Evolutionary conservation across 192 early-diverging fungal genomes (phyloP).

Genomic region (Blastocladiella britannica): DNA sequence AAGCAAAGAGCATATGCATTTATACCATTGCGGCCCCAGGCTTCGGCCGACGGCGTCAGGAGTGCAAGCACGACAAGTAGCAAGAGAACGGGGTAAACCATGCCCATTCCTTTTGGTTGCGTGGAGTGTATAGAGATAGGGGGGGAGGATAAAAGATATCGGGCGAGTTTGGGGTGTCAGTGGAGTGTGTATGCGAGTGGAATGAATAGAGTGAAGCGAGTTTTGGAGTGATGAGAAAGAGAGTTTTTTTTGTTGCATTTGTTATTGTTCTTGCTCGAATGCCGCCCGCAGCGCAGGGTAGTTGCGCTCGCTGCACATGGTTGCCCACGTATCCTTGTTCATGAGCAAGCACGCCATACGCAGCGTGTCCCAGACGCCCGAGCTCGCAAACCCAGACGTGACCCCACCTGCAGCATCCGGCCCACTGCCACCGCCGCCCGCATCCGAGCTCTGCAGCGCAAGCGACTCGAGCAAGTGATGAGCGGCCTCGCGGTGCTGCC

Average conservation of each 20-base stretch:
- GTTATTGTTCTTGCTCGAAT: not conserved
- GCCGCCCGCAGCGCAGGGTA: not conserved
- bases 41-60: too few species aligned
- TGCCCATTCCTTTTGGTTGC: too few species aligned
- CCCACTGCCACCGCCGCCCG: slow-evolving; percentile 11
- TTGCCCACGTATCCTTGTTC: not conserved
- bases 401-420: slow-evolving; percentile 12
- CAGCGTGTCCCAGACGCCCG: slow-evolving; percentile 69
- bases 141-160: too few species aligned
- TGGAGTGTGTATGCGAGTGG: too few species aligned
- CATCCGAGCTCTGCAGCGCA: slow-evolving; percentile 43
- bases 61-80: too few species aligned
- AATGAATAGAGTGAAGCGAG: too few species aligned
- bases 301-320: not conserved
- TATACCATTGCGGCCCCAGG: too few species aligned
- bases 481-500: slow-evolving; percentile 69
- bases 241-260: not conserved
- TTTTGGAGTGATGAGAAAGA: not conserved
- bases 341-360: slow-evolving; percentile 34
- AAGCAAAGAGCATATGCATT: too few species aligned
- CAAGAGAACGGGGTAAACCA: too few species aligned
- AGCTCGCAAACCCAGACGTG: slow-evolving; percentile 32
- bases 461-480: slow-evolving; percentile 81
- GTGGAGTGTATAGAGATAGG: too few species aligned
- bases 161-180: too few species aligned